Conservation (phyloP, 345 rosid species). For the Angophora floribunda region DNA sequence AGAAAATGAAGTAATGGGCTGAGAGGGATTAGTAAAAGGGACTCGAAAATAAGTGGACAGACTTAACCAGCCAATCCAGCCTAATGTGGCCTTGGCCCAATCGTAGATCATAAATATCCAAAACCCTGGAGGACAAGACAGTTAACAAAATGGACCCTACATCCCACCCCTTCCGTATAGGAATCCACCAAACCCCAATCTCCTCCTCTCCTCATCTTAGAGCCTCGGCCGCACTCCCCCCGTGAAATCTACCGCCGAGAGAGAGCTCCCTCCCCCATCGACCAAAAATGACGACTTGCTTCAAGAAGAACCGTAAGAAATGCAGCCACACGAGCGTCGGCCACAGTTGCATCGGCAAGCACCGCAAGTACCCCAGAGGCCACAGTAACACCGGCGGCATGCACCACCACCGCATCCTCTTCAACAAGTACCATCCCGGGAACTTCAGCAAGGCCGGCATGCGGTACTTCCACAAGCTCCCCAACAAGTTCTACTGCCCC, state of each 20-base stretch:
- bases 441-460: constrained; percentile 41
- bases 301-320: constrained; percentile 49
- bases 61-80: background rate
- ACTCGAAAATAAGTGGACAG: background rate
- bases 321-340: constrained; percentile 37
- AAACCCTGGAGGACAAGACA: constrained; percentile 17
- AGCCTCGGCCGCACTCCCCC: background rate
- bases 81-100: background rate
- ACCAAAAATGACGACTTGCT: constrained; percentile 21
- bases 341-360: constrained; percentile 40
- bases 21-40: background rate
- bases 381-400: constrained; percentile 40
- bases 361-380: constrained; percentile 39
- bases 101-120: background rate
- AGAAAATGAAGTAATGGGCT: background rate
- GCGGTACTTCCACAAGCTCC: constrained; percentile 40
- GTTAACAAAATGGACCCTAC: background rate
- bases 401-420: constrained; percentile 45
- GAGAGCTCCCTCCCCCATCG: background rate
- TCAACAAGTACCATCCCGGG: constrained; percentile 43
- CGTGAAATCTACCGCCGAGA: background rate
- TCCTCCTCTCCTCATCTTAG: background rate
- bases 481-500: constrained; percentile 38
- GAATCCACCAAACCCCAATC: constrained; percentile 8
- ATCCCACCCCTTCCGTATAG: background rate